Evolutionary conservation across 2,329 filamentous ascomycete species (phyloP).

Genomic region (Colletotrichum lentis): DNA sequence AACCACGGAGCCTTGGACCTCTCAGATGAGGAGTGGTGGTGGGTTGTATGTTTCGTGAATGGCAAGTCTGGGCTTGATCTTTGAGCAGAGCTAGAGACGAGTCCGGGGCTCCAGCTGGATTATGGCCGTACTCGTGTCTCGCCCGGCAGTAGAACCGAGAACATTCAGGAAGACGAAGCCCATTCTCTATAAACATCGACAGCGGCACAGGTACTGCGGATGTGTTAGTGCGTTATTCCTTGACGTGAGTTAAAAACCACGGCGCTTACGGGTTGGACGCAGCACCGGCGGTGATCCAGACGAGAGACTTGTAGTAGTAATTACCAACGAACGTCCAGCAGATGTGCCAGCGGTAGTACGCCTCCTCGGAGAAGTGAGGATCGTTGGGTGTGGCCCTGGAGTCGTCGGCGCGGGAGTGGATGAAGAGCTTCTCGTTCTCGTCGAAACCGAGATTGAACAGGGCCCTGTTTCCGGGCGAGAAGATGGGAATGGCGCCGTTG

Average conservation of each 20-base stretch:
- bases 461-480: constrained; percentile 21
- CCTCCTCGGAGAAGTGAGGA: background rate
- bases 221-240: background rate
- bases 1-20: too few species aligned
- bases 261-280: constrained; percentile 22
- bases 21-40: background rate
- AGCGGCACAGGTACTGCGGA: constrained; percentile 10
- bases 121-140: fast-evolving
- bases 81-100: background rate
- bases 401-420: constrained; percentile 25
- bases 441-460: constrained; percentile 30
- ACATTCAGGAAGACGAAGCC: background rate
- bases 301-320: constrained; percentile 36
- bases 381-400: constrained; percentile 19
- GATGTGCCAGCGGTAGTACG: constrained; percentile 34
- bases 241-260: background rate
- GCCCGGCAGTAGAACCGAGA: background rate
- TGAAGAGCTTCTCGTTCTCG: constrained; percentile 25
- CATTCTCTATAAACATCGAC: constrained; percentile 25
- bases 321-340: constrained; percentile 35
- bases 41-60: background rate
- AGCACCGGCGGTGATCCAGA: constrained; percentile 30
- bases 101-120: background rate
- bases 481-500: constrained; percentile 34
- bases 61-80: background rate